A percentile compares a stretch with the other conserved stretches of the same genome.
Evolutionary conservation across 2,329 filamentous ascomycete genomes (phyloP).

Genomic region (Fusarium sp.): DNA sequence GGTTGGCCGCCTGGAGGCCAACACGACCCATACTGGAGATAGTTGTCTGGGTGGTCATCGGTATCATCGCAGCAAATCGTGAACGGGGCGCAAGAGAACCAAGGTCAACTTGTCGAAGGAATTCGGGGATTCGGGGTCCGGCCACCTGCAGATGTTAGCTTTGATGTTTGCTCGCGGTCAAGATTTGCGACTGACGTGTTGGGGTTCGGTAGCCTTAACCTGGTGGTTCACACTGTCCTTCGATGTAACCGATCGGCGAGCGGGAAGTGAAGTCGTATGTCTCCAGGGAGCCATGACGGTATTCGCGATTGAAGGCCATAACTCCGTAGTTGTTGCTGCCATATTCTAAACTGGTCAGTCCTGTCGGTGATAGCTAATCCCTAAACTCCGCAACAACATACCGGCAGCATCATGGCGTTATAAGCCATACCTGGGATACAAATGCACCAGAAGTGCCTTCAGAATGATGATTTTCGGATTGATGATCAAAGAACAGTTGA

Average conservation of each 20-base stretch:
- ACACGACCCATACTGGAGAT: conserved; percentile 48
- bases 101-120: conserved; percentile 46
- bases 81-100: conserved; percentile 16
- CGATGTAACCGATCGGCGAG: conserved; percentile 28
- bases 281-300: conserved; percentile 57
- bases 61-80: conserved; percentile 19
- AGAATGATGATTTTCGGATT: conserved; percentile 19
- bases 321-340: conserved; percentile 60
- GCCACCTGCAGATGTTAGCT: conserved; percentile 37
- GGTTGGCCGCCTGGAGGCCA: conserved; percentile 52
- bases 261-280: conserved; percentile 26
- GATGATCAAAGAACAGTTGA: conserved; percentile 26
- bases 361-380: conserved; percentile 15
- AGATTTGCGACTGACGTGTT: conserved; percentile 37
- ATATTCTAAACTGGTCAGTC: conserved; percentile 55
- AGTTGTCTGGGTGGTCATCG: conserved; percentile 36
- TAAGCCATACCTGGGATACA: conserved; percentile 45
- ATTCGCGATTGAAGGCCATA: conserved; percentile 63
- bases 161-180: conserved; percentile 15
- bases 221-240: conserved; percentile 18
- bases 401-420: conserved; percentile 51
- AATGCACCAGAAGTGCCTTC: conserved; percentile 26
- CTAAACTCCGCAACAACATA: conserved; percentile 35
- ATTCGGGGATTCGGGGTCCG: conserved; percentile 47
- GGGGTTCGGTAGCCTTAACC: conserved; percentile 23